Evolutionary conservation across 495 filamentous ascomycete species (phyloP).

Genomic region (Penicillium verhagenii): DNA sequence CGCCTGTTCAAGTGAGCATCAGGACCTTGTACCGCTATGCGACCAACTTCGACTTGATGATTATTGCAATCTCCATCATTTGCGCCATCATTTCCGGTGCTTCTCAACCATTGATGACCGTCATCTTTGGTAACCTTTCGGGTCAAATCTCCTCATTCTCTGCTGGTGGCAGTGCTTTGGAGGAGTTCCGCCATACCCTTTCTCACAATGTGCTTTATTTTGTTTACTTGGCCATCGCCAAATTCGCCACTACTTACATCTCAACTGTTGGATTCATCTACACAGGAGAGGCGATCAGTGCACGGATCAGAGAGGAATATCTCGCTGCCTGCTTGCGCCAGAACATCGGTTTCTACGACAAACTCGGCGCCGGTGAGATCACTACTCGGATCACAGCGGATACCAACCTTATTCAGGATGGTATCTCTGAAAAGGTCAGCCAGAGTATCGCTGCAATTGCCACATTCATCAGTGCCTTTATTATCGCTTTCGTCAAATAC

Average conservation of each 20-base stretch:
- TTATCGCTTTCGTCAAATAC: constrained; percentile 61
- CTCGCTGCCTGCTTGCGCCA: constrained; percentile 56
- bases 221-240: constrained; percentile 60
- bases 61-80: neutral
- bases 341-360: constrained; percentile 60
- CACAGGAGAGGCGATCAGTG: constrained; percentile 56
- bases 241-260: constrained; percentile 56
- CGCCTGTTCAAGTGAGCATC: neutral
- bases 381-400: constrained; percentile 56
- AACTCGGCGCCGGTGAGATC: constrained; percentile 53
- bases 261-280: constrained; percentile 53
- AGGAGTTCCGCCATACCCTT: neutral
- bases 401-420: constrained; percentile 55
- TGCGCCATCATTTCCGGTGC: constrained; percentile 3
- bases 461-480: constrained; percentile 61
- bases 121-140: neutral
- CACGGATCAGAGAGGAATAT: constrained; percentile 57
- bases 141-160: neutral
- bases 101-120: constrained; percentile 1
- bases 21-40: constrained; percentile 1
- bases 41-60: neutral
- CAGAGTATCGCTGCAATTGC: constrained; percentile 53
- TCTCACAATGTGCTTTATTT: constrained; percentile 39
- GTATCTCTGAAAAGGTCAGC: constrained; percentile 66
- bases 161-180: neutral